Evolutionary conservation across 257 asterid species (phyloP).

Genomic region (Gentiana straminea): DNA sequence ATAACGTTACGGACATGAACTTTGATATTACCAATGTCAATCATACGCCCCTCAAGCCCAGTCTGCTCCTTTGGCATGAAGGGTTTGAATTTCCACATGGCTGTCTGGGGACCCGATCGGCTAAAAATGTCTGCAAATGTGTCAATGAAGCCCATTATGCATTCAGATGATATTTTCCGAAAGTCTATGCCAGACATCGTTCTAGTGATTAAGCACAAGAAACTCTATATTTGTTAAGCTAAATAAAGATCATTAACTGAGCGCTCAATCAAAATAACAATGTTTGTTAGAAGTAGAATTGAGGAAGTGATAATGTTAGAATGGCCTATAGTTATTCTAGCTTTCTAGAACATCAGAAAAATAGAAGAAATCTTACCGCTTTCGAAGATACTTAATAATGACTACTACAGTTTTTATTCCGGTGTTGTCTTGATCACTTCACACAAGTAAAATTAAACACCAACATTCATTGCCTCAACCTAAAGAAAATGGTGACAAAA

Average conservation of each 20-base stretch:
- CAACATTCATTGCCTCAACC: too few species aligned
- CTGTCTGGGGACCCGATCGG: conserved; percentile 20
- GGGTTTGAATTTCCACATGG: conserved; percentile 93
- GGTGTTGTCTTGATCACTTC: too few species aligned
- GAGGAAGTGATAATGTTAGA: not conserved
- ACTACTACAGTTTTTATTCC: too few species aligned
- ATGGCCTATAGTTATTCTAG: not conserved
- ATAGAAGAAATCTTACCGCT: not conserved
- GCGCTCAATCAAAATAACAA: not conserved
- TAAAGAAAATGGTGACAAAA: too few species aligned
- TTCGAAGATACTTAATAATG: not conserved
- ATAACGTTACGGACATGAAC: conserved; percentile 73
- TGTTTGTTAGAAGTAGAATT: not conserved
- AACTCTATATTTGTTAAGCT: not conserved
- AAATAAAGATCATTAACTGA: not conserved
- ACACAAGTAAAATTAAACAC: too few species aligned
- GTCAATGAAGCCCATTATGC: conserved; percentile 5
- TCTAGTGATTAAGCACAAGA: not conserved
- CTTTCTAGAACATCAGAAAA: not conserved
- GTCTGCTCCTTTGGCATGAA: conserved; percentile 74
- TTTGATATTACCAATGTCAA: conserved; percentile 77
- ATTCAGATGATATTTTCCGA: not conserved
- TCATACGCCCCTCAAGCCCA: conserved; percentile 90
- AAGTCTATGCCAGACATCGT: not conserved
- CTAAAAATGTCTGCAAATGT: conserved; percentile 27